Conservation (phyloP, 2,329 filamentous ascomycete genomes). For the Sarocladiaceae sp. region DNA sequence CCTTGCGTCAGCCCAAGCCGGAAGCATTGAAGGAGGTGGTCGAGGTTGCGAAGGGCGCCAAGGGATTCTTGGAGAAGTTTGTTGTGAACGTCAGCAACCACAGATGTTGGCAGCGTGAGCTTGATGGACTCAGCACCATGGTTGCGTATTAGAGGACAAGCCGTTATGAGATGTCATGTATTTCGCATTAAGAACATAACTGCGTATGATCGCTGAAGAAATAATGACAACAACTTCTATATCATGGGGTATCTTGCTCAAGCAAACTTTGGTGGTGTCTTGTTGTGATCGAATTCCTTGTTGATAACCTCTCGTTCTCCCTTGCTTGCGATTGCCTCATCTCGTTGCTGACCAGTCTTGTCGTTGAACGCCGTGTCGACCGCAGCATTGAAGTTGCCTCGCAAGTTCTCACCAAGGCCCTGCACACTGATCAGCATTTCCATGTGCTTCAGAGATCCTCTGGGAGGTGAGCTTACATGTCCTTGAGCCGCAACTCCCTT, state of each 20-base stretch:
- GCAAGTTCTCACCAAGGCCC: slow-evolving; percentile 2
- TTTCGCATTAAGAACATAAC: too few species aligned
- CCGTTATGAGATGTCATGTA: too few species aligned
- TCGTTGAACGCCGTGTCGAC: slow-evolving; percentile 2
- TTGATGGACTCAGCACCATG: slow-evolving; percentile 62
- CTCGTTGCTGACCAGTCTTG: background rate
- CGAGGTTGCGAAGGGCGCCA: slow-evolving; percentile 61
- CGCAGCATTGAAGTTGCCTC: slow-evolving; percentile 1
- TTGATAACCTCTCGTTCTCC: slow-evolving; percentile 1
- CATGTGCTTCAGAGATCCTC: background rate
- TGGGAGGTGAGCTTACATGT: background rate
- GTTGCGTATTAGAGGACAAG: slow-evolving; percentile 71
- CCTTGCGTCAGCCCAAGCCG: slow-evolving; percentile 48
- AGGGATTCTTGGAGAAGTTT: slow-evolving; percentile 68
- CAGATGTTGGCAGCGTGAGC: slow-evolving; percentile 68
- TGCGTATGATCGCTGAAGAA: too few species aligned
- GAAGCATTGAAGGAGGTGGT: slow-evolving; percentile 58
- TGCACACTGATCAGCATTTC: background rate
- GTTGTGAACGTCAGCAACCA: slow-evolving; percentile 67
- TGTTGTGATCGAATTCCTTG: background rate
- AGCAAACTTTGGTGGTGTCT: background rate
- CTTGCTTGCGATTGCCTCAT: slow-evolving; percentile 4
- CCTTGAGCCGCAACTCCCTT: slow-evolving; percentile 3
- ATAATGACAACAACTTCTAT: too few species aligned
- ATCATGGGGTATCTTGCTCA: background rate